Evolutionary conservation across 2,329 filamentous ascomycete genomes (phyloP), one percentile per base, ranked within the genome.

Genomic region (Claviceps paspali): DNA sequence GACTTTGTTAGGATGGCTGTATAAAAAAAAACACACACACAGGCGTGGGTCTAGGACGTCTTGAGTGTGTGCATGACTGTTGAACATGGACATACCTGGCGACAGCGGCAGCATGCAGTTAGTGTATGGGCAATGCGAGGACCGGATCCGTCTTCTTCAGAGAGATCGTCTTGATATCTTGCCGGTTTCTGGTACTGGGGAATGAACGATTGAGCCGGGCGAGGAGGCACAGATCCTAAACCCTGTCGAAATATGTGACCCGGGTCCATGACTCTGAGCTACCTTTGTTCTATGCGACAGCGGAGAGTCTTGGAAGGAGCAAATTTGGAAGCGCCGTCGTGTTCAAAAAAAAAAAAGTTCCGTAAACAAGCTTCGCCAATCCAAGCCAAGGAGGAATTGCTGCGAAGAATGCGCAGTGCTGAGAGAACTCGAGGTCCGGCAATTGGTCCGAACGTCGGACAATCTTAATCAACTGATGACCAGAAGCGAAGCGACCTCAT

Each of bases 31-130:
- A n/a, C 24, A n/a, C 11, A 6, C 14, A 23, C 23, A 9, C 9
- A n/a, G 8, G 24, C 12, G 35, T 33, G n/a, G 24, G 22, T 19
- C 23, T 9, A 35, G 42, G 21, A 29, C 12, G 18, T 21, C 11
- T 11, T 18, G 4, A 15, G 15, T 11, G 10, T 26, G 28, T 12
- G 28, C 35, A 6, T 7, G 10, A 7, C 10, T 36, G 5, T 12
- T 32, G 17, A 47, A 22, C 21, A 22, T 22, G 21, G 21, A 57
- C 67, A 55, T 62, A 84, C 82, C 67, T 82, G 79, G 55, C 82
- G 73, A 59, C 82, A 88, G 43, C 82, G 75, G 52, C 79, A 84
- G 52, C 82, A 87, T 17, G 82, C 82, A 35, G 82, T 85, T 50
- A 88, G 59, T 5, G 82, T 87, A 53, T 87, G 81, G 22, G 81